Evolutionary conservation across 306 rosid species (phyloP).

Genomic region (Alnus glutinosa): DNA sequence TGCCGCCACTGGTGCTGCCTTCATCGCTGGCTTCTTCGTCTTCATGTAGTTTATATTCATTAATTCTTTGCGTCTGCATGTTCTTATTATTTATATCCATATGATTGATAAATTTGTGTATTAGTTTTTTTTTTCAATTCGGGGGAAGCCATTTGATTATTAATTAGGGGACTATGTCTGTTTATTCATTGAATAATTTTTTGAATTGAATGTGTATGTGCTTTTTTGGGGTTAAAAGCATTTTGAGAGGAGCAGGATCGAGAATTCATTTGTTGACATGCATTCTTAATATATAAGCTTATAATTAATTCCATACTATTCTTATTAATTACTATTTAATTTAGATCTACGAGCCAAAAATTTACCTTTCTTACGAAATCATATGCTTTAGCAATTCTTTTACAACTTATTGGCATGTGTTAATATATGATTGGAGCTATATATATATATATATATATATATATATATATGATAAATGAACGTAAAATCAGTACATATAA

Average conservation of each 20-base stretch:
- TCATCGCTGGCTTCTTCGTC: conserved; percentile 25
- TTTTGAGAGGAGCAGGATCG: background rate
- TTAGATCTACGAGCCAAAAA: no score
- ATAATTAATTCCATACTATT: background rate
- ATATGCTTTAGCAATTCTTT: no score
- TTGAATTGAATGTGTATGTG: background rate
- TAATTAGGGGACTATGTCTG: background rate
- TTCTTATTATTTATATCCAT: background rate
- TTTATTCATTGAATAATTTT: background rate
- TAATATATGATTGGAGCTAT: no score
- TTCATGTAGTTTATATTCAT: background rate
- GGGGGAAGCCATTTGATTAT: background rate
- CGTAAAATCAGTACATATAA: no score
- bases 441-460: no score
- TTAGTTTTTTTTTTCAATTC: background rate
- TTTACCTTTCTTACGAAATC: no score
- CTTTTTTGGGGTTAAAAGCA: background rate
- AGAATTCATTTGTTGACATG: no score
- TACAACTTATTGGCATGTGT: no score
- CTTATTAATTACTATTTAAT: background rate
- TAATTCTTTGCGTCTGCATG: background rate
- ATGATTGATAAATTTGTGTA: background rate
- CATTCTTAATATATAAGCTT: background rate
- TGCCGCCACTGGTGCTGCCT: background rate
- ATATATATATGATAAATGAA: no score